Percentiles rank a stretch among this genome's conserved stretches.
These are phyloP conservation scores for Phytophthora idaei DNA, from an alignment of 352 stramenopile species.

Conservation along the genomic window DNA sequence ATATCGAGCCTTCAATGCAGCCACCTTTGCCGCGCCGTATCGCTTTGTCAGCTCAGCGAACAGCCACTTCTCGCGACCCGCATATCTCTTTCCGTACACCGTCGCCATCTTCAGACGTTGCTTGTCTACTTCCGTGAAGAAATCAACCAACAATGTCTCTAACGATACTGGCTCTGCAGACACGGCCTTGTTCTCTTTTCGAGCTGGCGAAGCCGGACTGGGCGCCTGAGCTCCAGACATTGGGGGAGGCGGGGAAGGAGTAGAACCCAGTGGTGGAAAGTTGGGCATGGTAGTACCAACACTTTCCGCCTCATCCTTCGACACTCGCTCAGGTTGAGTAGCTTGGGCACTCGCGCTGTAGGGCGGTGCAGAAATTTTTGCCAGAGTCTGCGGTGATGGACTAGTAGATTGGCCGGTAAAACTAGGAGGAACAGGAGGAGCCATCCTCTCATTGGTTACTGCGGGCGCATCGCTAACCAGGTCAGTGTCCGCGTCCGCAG, in stretches of 20 bases:
- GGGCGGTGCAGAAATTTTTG: not conserved
- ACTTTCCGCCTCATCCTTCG: slow-evolving; percentile 1
- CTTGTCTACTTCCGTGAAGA: slow-evolving; percentile 70
- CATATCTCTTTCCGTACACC: slow-evolving; percentile 72
- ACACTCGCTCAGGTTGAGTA: not conserved
- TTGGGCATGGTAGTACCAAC: not conserved
- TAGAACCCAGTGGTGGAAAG: slow-evolving; percentile 8
- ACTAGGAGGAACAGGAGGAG: not conserved
- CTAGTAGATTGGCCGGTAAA: slow-evolving; percentile 1
- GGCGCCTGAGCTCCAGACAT: not conserved
- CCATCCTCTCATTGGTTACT: not conserved
- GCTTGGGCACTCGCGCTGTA: not conserved
- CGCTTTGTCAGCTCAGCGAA: slow-evolving; percentile 70
- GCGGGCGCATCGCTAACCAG: not conserved
- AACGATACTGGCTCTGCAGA: slow-evolving; percentile 35
- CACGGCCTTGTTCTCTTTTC: slow-evolving; percentile 1
- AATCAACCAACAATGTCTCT: slow-evolving; percentile 63
- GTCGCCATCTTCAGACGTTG: slow-evolving; percentile 66
- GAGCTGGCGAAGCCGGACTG: not conserved
- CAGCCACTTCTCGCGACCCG: slow-evolving; percentile 63
- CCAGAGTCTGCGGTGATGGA: not conserved
- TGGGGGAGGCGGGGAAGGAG: not conserved
- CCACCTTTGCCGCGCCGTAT: slow-evolving; percentile 62
- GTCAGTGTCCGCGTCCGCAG: not conserved
- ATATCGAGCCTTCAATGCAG: slow-evolving; percentile 38